Conservation (phyloP, 2,329 filamentous ascomycete genomes). For the Phyllosticta citribraziliensis region DNA sequence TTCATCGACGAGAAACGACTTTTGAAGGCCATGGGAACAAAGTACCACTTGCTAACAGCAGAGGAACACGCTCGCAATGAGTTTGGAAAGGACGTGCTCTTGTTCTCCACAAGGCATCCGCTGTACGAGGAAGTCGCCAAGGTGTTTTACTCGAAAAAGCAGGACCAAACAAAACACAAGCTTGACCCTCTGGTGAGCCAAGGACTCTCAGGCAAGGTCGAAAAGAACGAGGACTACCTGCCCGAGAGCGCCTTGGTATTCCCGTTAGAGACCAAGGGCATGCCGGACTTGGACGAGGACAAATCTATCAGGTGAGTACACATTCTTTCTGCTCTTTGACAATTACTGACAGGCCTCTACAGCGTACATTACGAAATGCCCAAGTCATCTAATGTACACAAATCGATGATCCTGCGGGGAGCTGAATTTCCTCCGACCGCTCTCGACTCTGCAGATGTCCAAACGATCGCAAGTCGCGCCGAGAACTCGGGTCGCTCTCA, state of each 20-base stretch:
- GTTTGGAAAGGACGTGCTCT: conserved; percentile 67
- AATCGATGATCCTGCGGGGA: conserved; percentile 87
- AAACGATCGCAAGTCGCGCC: conserved; percentile 58
- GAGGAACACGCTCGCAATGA: conserved; percentile 73
- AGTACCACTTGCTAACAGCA: conserved; percentile 67
- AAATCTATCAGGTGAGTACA: conserved; percentile 66
- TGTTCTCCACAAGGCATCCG: conserved; percentile 75
- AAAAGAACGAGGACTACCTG: conserved; percentile 74
- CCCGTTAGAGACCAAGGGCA: conserved; percentile 59
- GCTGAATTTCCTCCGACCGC: conserved; percentile 62
- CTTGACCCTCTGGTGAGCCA: conserved; percentile 67
- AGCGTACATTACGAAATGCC: conserved; percentile 86
- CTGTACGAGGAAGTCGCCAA: conserved; percentile 77
- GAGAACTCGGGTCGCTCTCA: conserved; percentile 57
- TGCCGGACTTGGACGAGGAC: conserved; percentile 76
- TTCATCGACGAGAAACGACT: conserved; percentile 92
- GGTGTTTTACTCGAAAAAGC: conserved; percentile 88
- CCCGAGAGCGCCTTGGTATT: conserved; percentile 75
- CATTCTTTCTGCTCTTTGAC: neutral
- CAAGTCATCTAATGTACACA: conserved; percentile 61
- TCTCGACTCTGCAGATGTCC: conserved; percentile 66
- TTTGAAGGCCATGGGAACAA: conserved; percentile 69
- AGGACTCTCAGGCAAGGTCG: conserved; percentile 69
- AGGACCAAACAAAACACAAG: conserved; percentile 55
- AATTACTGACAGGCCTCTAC: conserved; percentile 21